Evolutionary conservation across 2,329 filamentous ascomycete species (phyloP), one percentile per base, ranked within the genome.

Genomic region (Ophiognomonia clavigignenti-juglandacearum): DNA sequence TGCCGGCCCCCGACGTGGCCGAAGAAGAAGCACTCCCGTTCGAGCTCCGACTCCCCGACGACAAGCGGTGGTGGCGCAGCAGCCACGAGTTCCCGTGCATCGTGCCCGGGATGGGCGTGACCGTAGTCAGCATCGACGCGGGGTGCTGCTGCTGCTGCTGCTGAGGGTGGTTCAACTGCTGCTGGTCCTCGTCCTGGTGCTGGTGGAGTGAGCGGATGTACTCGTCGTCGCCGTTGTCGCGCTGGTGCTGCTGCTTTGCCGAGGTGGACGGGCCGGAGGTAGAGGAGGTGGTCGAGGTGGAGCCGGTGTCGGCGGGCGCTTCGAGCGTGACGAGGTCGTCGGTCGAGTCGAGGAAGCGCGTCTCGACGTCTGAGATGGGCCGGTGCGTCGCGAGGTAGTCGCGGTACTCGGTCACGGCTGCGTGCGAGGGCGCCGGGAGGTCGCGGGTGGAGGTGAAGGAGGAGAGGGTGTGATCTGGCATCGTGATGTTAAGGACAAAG

Each of bases 361-460:
- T 72, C 61, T 89, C 85, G 8, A 66, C 58, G 34, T 80, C 71
- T 40, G 74, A 72, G 24, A 84, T 72, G 0, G 78, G 76, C n/a
- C 67, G 62, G 42, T 76, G 68, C 11, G 63, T 67, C 14, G 70
- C 66, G 44, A 84, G 70, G 63, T 78, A 84, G 4, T 62, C 58
- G 19, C 70, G 71, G 55, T 81, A 82, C 2, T 61, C 60, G 11
- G 64, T 58, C 7, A 80, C 61, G 37, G 80, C 71, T 22, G 64
- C 59, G 6, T 57, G 43, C 0, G 67, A 64, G 1, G 82, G 80
- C 4, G 68, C 57, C 0, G 70, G 65, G 11, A 82, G 67, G 16
- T 66, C 65, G 53, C 76, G 77, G 0, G 73, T 70, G 44, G 72
- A 66, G 52, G 70, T 71, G 58, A 79, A 86, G 0, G 82, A 79